Base-by-base conservation (phyloP, 176 grass and related monocot species). In the Miscanthus lutarioriparius region DNA sequence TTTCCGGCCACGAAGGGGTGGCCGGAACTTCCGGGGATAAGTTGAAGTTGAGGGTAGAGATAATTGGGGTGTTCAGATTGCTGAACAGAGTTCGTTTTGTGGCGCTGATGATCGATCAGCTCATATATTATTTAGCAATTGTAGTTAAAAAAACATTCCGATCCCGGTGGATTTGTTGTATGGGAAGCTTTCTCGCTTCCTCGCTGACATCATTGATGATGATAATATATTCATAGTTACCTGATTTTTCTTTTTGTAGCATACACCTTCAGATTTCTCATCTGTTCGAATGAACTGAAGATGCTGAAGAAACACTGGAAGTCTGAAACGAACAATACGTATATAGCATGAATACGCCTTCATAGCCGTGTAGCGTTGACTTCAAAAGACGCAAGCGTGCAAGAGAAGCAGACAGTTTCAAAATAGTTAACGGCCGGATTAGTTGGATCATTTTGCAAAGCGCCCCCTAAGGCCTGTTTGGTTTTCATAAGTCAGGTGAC, bases 1-100 rank as follows among this genome's bases (percentile, higher is more conserved):
- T 89, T 87, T 67, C 72, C 1, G 48, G 88, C 83, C 92, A 92
- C 87, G 85, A 95, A 86, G 48, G 92, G 91, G 89, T 98, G 95
- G 74, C 90, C 22, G 74, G 13, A 68, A 67, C 74, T 64, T 83
- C 10, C 19, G 22, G 30, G 79, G 53, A 61, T 73, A 14, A 59
- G 12, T 30, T 26, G 0, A 12, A 65, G 75, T 35, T 14, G 44
- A 66, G 58, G 8, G 73, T 10, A 65, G 26, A 43, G 43, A 80
- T 61, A 28, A 16, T 79, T 51, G 35, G 13, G 17, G 27, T 74
- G 77, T 62, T 89, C 83, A 87, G 56, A 86, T 79, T 49, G 27
- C 37, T 63, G 84, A 75, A 61, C 84, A 58, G 48, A 39, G 35
- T 12, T 28, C 66, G 33, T 44, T 86, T 66, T 58, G 54, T 58